A percentile compares a stretch with the other conserved stretches of the same genome.
Evolutionary conservation across 805 yeast genomes (phyloP).

Genomic region (Ogataea ganodermae): DNA sequence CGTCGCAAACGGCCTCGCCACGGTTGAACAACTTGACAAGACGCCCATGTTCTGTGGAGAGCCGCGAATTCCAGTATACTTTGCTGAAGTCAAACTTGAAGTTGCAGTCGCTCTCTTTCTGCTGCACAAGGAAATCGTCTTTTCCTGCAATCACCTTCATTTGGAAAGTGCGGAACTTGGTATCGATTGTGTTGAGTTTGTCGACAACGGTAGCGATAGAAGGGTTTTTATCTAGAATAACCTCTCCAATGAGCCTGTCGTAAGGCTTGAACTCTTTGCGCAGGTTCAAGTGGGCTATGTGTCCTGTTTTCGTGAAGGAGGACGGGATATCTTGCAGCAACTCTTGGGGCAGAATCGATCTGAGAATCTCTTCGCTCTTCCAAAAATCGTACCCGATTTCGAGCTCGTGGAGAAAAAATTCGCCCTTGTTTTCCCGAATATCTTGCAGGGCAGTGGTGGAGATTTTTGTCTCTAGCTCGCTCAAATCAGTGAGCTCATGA

Average conservation of each 20-base stretch:
- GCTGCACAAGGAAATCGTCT: slow-evolving; percentile 74
- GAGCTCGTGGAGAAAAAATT: slow-evolving; percentile 54
- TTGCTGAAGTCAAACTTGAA: slow-evolving; percentile 88
- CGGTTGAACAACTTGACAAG: slow-evolving; percentile 58
- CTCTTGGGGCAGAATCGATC: slow-evolving; percentile 73
- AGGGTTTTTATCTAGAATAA: slow-evolving; percentile 84
- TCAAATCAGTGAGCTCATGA: slow-evolving; percentile 46
- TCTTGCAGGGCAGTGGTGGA: slow-evolving; percentile 45
- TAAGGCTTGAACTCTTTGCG: slow-evolving; percentile 83
- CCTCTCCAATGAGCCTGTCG: slow-evolving; percentile 81
- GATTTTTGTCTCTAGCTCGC: slow-evolving; percentile 40
- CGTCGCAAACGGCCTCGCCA: slow-evolving; percentile 86
- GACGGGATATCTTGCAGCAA: slow-evolving; percentile 75
- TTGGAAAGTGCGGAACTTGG: slow-evolving; percentile 85
- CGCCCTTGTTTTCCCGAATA: slow-evolving; percentile 49
- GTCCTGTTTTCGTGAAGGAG: slow-evolving; percentile 93
- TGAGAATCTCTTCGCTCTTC: slow-evolving; percentile 85
- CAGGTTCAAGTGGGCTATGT: slow-evolving; percentile 89
- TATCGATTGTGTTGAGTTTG: slow-evolving; percentile 82
- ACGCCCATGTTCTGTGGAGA: slow-evolving; percentile 91
- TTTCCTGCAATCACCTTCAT: slow-evolving; percentile 95
- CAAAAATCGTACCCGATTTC: slow-evolving; percentile 74
- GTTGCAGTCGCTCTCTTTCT: slow-evolving; percentile 81
- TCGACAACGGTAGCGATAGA: slow-evolving; percentile 87
- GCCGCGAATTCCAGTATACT: slow-evolving; percentile 96